phyloP scores from a whole-genome alignment of 495 filamentous ascomycete species.

The Hypoxylon fragiforme region DNA sequence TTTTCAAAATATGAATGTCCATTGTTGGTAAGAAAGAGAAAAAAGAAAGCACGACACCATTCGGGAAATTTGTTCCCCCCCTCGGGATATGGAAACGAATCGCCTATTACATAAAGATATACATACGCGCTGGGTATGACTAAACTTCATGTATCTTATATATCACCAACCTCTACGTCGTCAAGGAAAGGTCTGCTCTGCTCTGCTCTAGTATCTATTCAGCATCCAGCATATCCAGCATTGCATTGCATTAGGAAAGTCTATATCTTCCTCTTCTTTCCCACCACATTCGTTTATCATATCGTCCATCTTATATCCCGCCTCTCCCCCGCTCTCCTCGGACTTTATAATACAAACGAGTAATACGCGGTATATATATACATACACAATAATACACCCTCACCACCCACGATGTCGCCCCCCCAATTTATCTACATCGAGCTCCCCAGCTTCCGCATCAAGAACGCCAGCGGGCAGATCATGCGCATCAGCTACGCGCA shows the following conservation, averaged over 20 bases:
- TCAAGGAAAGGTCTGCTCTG: not conserved
- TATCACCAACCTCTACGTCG: conserved; percentile 4
- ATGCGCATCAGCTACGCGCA: conserved; percentile 30
- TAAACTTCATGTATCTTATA: conserved; percentile 16
- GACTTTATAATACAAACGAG: too few relatives aligned
- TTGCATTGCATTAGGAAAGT: too few relatives aligned
- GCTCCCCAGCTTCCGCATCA: conserved; percentile 37
- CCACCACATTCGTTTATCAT: too few relatives aligned
- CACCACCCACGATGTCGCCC: not conserved
- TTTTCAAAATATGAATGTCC: conserved; percentile 1
- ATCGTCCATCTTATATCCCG: not conserved
- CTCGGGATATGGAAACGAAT: not conserved
- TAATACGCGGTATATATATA: too few relatives aligned
- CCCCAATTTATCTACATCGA: conserved; percentile 39
- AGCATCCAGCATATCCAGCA: not conserved
- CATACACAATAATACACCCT: not conserved
- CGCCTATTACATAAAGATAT: conserved; percentile 17
- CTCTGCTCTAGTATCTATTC: not conserved
- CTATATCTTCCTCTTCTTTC: too few relatives aligned
- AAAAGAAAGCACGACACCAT: conserved; percentile 3
- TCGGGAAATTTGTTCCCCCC: conserved; percentile 12
- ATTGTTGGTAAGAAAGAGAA: not conserved
- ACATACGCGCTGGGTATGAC: conserved; percentile 6
- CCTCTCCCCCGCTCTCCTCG: too few relatives aligned
- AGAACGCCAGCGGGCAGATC: conserved; percentile 26